Evolutionary conservation across 805 yeast genomes (phyloP), one percentile per base, ranked within the genome.

Genomic region (Nakazawaea laoshanensis): DNA sequence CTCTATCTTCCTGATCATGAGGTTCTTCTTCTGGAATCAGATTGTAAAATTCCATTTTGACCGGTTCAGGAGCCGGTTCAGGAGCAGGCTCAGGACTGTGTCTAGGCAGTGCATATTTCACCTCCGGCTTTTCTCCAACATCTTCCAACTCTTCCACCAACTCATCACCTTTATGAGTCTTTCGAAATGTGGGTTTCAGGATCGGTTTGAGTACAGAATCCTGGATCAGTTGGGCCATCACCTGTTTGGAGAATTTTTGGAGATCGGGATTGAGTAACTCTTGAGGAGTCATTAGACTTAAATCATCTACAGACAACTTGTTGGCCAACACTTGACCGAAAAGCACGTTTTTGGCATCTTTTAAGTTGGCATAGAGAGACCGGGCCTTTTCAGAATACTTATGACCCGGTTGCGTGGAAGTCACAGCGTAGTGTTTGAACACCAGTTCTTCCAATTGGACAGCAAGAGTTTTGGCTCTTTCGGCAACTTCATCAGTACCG

Each of bases 101-200:
- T 18, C 35, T 38, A 19, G 44, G 43, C 30, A 47, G 48, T 25
- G 42, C 10, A 50, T 21, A 17, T 39, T 35, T 25, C 35, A 16
- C 19, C 16, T 21, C 36, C 31, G 21, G 20, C 13, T 7, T 18
- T 13, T 48, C 38, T 9, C 13, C 18, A 9, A 49, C 47, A 23
- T 50, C 52, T 30, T 49, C 52, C 24, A 64, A 70, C 16, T 65
- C 71, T 26, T 81, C 94, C 5, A 84, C 66, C n/a, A 82, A 52
- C 48, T 82, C 88, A 40, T 87, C 95, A 17, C 96, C 95, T 52
- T 81, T 83, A 51, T 86, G 95, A 3, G 95, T 84, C 46, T 86
- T 67, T 43, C 85, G 66, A 42, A 84, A 73, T 28, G 77, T 67
- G 12, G 86, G 86, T 20, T 65, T 73, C 24, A 63, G 68, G 23